Base-by-base conservation (phyloP, 495 filamentous ascomycete genomes). In the Pyrenopolyporus hunteri region DNA sequence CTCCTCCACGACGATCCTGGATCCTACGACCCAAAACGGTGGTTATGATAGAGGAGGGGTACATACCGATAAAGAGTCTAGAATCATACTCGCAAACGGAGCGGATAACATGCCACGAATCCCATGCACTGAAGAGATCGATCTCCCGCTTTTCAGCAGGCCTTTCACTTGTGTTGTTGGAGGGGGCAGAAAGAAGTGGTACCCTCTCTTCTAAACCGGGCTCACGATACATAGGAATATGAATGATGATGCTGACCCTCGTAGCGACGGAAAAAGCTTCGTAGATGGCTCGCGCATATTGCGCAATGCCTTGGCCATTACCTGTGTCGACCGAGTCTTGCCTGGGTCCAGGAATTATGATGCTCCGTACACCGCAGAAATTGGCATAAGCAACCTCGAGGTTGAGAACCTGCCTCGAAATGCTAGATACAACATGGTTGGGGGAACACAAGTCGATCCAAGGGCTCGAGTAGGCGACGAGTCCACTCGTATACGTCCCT, bases 381-480 rank as follows among this genome's bases (percentile, higher is more conserved):
- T 89, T 91, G 29, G 94, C 95, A 73, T 97, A 99, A 16, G 89
- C 87, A 13, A 98, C 83, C 65, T 99, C 94, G 47, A 94, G 77
- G 71, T 91, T 91, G 42, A 99, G 75, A 1, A 97, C 90, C 70
- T 97, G 92, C 23, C 89, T 84, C 9, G 92, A 96, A 50, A 97
- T 77, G 69, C 90, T 86, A 1, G 90, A 84, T 54, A 96, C 86
- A 56, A 90, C 62, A 11, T 91, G 90, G 72, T 97, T 87, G 1
- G 88, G 76, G 25, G 92, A 96, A 61, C 86, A 89, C 2, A 97
- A 72, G 71, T 97, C 92, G 66, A 96, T 93, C 93, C 92, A 97
- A 11, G 88, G 85, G 67, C 90, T 95, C 8, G 82, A 83, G 19
- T 89, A 85, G 28, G 84, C 89, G 6, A 94, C 76, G 19, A 92